Base-by-base conservation (phyloP, 495 filamentous ascomycete genomes). In the Neurospora sublineolata region DNA sequence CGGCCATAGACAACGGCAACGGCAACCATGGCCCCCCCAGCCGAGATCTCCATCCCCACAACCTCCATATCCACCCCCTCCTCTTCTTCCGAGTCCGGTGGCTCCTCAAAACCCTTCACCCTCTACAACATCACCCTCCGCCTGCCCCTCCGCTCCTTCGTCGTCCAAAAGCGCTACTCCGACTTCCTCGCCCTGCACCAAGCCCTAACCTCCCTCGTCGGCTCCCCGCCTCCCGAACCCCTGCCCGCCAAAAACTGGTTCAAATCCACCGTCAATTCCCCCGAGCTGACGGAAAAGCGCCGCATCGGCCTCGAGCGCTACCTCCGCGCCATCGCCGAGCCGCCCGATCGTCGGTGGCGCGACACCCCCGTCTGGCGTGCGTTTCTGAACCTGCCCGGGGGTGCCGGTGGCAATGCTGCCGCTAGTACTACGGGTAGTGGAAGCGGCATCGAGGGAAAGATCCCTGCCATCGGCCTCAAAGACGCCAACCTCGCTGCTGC, bases 111-210 rank as follows among this genome's bases (percentile, higher is more conserved):
- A 75, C 89, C 93, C 1, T 93, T 91, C 84, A 98, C 95, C 1
- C 82, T 92, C 81, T 99, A 98, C 86, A 93, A 95, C 84, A 93
- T 98, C 80, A 90, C 89, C 40, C 85, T 97, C 75, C 90, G 92
- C 72, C 89, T 94, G 4, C 94, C 95, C 10, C 89, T 99, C 69
- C 91, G 93, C 72, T 93, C 92, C 69, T 93, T 93, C 79, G 91
- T 90, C 77, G 85, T 97, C 73, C 89, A 90, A 73, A 97, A 97
- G 82, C 93, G 95, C 76, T 99, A 97, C 87, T 94, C 90, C 70
- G 96, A 98, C 79, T 98, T 99, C 82, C 82, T 85, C 67, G 79
- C 87, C 72, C 90, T 99, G 71, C 89, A 99, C 84, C 75, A 79
- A n/a, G 75, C 86, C 33, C 88, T 99, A 10, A 84, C 83, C 75